Base-by-base conservation (phyloP, 192 early-diverging fungal species). In the Neocallimastix lanati region DNA sequence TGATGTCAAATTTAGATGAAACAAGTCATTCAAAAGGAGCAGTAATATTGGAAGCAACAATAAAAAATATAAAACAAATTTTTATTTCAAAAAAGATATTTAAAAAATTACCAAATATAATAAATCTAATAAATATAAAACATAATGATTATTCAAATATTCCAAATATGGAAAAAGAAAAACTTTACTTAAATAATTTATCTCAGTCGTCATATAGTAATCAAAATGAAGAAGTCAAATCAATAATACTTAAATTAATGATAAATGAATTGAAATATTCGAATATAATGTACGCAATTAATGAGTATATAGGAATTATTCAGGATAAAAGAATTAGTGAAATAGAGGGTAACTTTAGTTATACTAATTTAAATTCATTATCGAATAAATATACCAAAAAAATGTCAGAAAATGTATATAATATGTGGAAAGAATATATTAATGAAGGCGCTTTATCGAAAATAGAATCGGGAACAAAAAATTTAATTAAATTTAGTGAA, bases 401-500 rank as follows among this genome's bases (percentile, higher is more conserved):
- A 67, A 25, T 25, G 25, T 25, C 16, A n/a, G 50, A 67, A 67
- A 11, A 67, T 11, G 50, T 67, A 9, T 67, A 67, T n/a, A 67
- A 67, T 67, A 9, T 67, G 16, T 67, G 21, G 2, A 67, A 67
- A 21, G 50, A 67, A 67, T 67, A 67, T n/a, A 67, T 67, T 11
- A 67, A 67, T n/a, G 50, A 67, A n/a, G 50, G 50, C 0, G 50
- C 50, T 21, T 67, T 67, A n/a, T 67, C 50, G n/a, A 67, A 67
- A 28, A 28, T 87, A 30, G 83, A 88, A 28, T 81, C 86, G 11
- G 81, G 82, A 30, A 78, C 87, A 2, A 36, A 50, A 28, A 85
- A 87, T 29, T 80, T 88, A 28, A 79, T 88, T 67, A 58, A 77
- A 28, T 79, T 88, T 35, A 78, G 78, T 35, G 87, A 88, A 40